Conservation (phyloP, 805 yeast species). For the Saccharomycopsis synnaedendra region DNA sequence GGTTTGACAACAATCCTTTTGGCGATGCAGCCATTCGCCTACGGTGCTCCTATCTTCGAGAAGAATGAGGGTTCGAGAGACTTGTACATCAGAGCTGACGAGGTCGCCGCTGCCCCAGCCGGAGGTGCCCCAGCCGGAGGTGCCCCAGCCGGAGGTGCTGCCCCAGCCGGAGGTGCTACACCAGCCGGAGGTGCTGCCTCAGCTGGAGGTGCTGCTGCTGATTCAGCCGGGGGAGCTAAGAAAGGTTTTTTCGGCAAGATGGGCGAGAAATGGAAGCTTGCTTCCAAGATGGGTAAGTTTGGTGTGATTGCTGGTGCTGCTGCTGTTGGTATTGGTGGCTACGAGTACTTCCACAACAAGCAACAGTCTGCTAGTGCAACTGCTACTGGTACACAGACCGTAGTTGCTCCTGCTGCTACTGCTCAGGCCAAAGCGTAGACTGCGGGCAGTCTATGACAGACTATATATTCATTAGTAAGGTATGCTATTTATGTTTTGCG, state of each 20-base stretch:
- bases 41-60: neutral
- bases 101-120: neutral
- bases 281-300: slow-evolving; percentile 3
- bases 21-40: no score
- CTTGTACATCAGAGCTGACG: neutral
- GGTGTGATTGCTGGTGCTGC: slow-evolving; percentile 7
- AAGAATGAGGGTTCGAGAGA: no score
- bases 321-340: slow-evolving; percentile 4
- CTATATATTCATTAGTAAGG: no score
- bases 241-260: neutral
- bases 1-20: no score
- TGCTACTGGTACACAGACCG: neutral
- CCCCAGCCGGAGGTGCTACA: neutral
- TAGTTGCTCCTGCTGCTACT: neutral
- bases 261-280: neutral
- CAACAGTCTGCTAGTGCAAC: neutral
- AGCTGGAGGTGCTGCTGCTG: slow-evolving; percentile 1
- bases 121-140: neutral
- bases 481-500: no score
- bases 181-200: neutral
- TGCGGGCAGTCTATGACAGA: neutral
- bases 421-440: neutral
- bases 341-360: neutral
- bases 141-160: neutral
- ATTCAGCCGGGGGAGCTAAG: neutral